Percentiles rank a stretch among this genome's conserved stretches.
Conservation (phyloP, 768 basidiomycete genomes). For the Kwoniella dendrophila region DNA sequence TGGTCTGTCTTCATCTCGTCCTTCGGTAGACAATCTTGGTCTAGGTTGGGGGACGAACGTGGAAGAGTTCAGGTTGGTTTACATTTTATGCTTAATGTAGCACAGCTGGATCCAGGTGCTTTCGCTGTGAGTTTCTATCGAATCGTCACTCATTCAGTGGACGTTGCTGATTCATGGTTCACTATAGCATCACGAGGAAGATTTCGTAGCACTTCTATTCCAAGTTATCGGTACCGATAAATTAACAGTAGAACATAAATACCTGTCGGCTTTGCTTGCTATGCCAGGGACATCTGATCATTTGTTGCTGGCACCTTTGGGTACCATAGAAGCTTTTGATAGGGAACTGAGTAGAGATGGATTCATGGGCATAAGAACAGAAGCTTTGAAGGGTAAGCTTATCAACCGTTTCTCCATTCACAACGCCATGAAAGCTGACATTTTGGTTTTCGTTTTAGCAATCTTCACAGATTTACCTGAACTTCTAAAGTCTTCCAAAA, state of each 20-base stretch:
- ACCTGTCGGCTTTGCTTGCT: constrained; percentile 63
- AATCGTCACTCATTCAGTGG: background rate
- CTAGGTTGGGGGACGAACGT: constrained; percentile 61
- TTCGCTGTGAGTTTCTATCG: constrained; percentile 61
- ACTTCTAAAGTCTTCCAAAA: constrained; percentile 47
- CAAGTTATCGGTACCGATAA: constrained; percentile 60
- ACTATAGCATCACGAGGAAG: constrained; percentile 60
- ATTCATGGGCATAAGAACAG: constrained; percentile 55
- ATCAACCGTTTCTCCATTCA: background rate
- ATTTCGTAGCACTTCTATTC: constrained; percentile 64
- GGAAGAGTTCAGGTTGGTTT: constrained; percentile 67
- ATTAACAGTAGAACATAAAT: constrained; percentile 65
- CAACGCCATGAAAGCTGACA: background rate
- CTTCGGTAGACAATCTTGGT: constrained; percentile 63
- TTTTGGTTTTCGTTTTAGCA: constrained; percentile 53
- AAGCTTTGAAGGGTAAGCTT: constrained; percentile 58
- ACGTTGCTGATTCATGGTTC: background rate
- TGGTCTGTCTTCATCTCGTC: constrained; percentile 66
- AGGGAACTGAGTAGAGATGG: constrained; percentile 40
- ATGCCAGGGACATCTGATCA: constrained; percentile 64
- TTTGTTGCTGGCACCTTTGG: constrained; percentile 49
- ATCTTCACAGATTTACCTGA: constrained; percentile 60
- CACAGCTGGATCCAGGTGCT: constrained; percentile 63
- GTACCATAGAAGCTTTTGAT: constrained; percentile 11
- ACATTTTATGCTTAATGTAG: constrained; percentile 61